A percentile compares a stretch with the other conserved stretches of the same genome.
phyloP scores from a whole-genome alignment of 371 early-diverging fungal species.

The Rhizopus arrhizus region DNA sequence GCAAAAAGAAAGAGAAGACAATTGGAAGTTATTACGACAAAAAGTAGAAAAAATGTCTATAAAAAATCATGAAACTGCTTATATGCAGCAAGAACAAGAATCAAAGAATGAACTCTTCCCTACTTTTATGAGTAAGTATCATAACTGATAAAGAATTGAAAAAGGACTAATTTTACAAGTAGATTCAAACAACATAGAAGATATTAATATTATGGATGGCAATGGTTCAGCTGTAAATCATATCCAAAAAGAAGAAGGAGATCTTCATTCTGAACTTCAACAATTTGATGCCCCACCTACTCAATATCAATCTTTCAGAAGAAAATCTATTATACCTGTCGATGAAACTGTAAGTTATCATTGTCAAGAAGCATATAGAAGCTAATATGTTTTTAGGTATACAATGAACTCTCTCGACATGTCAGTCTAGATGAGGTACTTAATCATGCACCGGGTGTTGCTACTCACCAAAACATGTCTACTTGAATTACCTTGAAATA shows the following conservation, averaged over 20 bases:
- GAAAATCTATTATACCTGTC: constrained; percentile 90
- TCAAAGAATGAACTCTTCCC: background rate
- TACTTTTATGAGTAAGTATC: background rate
- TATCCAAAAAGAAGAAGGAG: constrained; percentile 19
- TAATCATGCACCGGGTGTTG: constrained; percentile 39
- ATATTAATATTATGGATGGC: constrained; percentile 20
- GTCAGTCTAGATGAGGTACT: constrained; percentile 80
- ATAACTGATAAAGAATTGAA: no score
- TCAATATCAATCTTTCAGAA: constrained; percentile 70
- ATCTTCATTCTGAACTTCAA: constrained; percentile 48
- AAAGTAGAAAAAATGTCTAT: constrained; percentile 22
- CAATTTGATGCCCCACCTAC: constrained; percentile 68
- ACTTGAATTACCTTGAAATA: constrained; percentile 1
- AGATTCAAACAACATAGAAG: constrained; percentile 6
- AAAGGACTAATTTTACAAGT: no score
- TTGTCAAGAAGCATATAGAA: background rate
- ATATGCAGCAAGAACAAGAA: background rate
- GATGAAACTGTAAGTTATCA: constrained; percentile 69
- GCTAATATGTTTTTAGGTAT: constrained; percentile 35
- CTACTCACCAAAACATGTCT: constrained; percentile 15
- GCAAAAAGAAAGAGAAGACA: constrained; percentile 79
- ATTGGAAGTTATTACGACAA: constrained; percentile 61
- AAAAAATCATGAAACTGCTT: background rate
- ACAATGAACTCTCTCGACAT: constrained; percentile 80
- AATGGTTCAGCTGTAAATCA: constrained; percentile 14